A percentile compares a stretch with the other conserved stretches of the same genome.
phyloP scores from a whole-genome alignment of 2,329 filamentous ascomycete species.

The Karstenula rhodostoma region DNA sequence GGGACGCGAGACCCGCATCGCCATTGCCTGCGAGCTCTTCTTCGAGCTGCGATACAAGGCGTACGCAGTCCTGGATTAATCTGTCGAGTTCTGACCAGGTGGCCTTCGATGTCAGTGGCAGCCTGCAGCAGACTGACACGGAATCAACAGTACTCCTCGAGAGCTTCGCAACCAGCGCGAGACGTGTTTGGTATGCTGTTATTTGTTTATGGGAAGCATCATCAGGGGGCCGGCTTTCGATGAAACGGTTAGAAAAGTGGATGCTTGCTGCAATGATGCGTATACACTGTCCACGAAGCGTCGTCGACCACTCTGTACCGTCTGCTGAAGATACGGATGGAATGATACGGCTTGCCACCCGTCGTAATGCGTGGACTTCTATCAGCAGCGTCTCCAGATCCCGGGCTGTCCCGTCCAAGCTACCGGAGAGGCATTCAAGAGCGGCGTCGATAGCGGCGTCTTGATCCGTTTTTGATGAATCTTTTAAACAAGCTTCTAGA shows the following conservation, averaged over 20 bases:
- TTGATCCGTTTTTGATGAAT: constrained; percentile 23
- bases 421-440: constrained; percentile 37
- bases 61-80: constrained; percentile 42
- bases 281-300: constrained; percentile 27
- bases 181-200: constrained; percentile 32
- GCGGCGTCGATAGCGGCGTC: constrained; percentile 31
- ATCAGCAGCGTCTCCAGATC: constrained; percentile 48
- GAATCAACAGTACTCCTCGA: constrained; percentile 48
- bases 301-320: neutral
- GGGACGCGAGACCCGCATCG: constrained; percentile 1
- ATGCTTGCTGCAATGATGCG: constrained; percentile 39
- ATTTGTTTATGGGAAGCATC: constrained; percentile 28
- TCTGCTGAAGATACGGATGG: constrained; percentile 22
- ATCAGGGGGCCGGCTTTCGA: constrained; percentile 29
- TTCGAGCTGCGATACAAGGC: constrained; percentile 38
- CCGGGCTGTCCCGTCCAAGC: constrained; percentile 39
- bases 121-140: constrained; percentile 43
- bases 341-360: constrained; percentile 38
- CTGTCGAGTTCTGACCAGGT: constrained; percentile 44
- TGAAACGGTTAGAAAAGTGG: constrained; percentile 45
- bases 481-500: constrained; percentile 37
- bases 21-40: constrained; percentile 20
- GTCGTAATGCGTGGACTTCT: constrained; percentile 45
- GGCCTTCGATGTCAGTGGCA: constrained; percentile 26
- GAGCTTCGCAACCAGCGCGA: constrained; percentile 35